These are phyloP conservation scores for Polyporus arcularius DNA, from an alignment of 768 basidiomycete genomes.

Conservation along the genomic window DNA sequence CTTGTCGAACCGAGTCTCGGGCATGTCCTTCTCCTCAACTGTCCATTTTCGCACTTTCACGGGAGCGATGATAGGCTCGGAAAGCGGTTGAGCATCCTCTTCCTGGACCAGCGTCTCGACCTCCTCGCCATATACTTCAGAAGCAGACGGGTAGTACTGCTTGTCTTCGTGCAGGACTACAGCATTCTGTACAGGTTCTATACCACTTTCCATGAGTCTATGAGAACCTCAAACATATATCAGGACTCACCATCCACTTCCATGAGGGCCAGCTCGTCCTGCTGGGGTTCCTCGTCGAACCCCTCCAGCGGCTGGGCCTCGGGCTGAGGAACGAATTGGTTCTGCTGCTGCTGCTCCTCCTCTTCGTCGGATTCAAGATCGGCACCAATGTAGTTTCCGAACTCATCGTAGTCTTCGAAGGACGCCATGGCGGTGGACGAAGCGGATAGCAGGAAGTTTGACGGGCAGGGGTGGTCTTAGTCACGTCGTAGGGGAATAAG, in stretches of 20 bases:
- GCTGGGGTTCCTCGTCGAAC: constrained; percentile 69
- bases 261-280: constrained; percentile 68
- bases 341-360: constrained; percentile 58
- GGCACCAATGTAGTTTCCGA: constrained; percentile 96
- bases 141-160: constrained; percentile 93
- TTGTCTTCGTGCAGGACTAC: constrained; percentile 96
- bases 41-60: constrained; percentile 94
- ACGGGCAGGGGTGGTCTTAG: constrained; percentile 4
- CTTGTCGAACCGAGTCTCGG: constrained; percentile 96
- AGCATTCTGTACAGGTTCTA: constrained; percentile 79
- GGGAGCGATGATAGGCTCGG: constrained; percentile 94
- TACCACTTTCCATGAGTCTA: neutral
- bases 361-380: constrained; percentile 89
- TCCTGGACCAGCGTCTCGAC: constrained; percentile 98
- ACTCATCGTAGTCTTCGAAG: constrained; percentile 85
- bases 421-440: constrained; percentile 47
- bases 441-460: neutral
- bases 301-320: constrained; percentile 68
- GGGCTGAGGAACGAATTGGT: constrained; percentile 41
- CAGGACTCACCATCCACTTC: constrained; percentile 71
- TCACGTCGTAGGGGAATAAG: neutral
- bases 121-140: constrained; percentile 88
- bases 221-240: neutral
- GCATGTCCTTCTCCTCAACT: constrained; percentile 94
- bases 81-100: constrained; percentile 93